A percentile compares a stretch with the other conserved stretches of the same genome.
Conservation (phyloP, 176 grass and related monocot genomes). For the Eremochloa ophiuroides region DNA sequence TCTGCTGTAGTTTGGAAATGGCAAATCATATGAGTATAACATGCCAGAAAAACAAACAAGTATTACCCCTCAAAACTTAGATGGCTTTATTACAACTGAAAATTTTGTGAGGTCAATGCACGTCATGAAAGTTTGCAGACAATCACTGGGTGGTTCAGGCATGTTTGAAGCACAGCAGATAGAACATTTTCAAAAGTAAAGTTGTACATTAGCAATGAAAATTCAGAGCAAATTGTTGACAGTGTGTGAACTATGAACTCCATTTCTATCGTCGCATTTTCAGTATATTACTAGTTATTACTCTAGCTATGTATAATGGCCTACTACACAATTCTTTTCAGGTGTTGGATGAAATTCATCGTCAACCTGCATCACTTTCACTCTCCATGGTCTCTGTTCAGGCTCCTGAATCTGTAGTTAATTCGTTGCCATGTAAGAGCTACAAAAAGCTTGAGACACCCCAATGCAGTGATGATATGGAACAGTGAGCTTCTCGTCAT, state of each 20-base stretch:
- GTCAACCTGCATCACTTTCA: conserved; percentile 68
- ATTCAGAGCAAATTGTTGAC: neutral
- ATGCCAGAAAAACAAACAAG: neutral
- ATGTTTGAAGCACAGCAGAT: neutral
- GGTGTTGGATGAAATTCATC: conserved; percentile 99
- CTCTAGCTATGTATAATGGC: conserved; percentile 32
- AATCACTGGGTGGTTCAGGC: neutral
- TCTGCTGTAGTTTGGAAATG: conserved; percentile 5
- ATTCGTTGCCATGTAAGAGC: conserved; percentile 87
- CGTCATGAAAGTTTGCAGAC: neutral
- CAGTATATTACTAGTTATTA: neutral
- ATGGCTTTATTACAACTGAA: neutral
- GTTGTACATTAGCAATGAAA: neutral
- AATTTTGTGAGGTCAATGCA: conserved; percentile 4
- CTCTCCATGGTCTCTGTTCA: conserved; percentile 70
- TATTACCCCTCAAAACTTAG: neutral
- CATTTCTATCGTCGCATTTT: conserved; percentile 14
- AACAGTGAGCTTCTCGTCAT: conserved; percentile 71
- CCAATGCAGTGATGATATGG: conserved; percentile 64
- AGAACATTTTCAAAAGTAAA: neutral
- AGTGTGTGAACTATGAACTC: conserved; percentile 11
- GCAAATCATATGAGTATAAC: neutral
- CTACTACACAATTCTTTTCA: conserved; percentile 42
- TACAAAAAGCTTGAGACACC: conserved; percentile 55
- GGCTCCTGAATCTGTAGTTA: conserved; percentile 86